phyloP scores from a whole-genome alignment of 345 rosid genomes.

The Fremontodendron californicum region DNA sequence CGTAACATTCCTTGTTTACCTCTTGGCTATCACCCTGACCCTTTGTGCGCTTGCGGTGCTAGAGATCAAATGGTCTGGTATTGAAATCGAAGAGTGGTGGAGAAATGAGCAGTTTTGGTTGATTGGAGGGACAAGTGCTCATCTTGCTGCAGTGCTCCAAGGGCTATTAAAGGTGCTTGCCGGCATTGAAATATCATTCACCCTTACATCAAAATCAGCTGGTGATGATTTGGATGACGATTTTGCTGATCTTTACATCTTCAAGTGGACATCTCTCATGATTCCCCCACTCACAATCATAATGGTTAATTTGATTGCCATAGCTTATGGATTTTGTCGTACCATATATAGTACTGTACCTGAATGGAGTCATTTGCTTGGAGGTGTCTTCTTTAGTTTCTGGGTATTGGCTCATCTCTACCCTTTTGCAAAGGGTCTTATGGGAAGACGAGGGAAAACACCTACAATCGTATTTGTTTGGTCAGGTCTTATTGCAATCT shows the following conservation, averaged over 20 bases:
- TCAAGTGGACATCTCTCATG: constrained; percentile 82
- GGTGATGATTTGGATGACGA: constrained; percentile 66
- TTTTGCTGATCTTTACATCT: constrained; percentile 59
- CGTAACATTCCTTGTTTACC: constrained; percentile 54
- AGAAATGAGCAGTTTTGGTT: constrained; percentile 92
- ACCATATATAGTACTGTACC: constrained; percentile 50
- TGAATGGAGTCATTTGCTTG: constrained; percentile 59
- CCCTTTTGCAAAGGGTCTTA: constrained; percentile 78
- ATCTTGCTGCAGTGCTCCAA: constrained; percentile 76
- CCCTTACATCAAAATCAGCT: constrained; percentile 62
- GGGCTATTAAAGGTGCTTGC: constrained; percentile 75
- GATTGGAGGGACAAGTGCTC: constrained; percentile 87
- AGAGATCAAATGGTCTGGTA: constrained; percentile 80
- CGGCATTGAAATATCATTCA: constrained; percentile 77
- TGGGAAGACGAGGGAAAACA: constrained; percentile 73
- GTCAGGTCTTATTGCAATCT: constrained; percentile 73
- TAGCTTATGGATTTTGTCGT: constrained; percentile 51
- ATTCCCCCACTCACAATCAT: constrained; percentile 74
- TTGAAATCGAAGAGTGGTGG: constrained; percentile 84
- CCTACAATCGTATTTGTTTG: constrained; percentile 70
- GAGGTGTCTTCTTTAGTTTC: constrained; percentile 75
- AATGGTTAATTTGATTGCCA: constrained; percentile 64
- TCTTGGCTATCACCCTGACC: constrained; percentile 53
- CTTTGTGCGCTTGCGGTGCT: constrained; percentile 63
- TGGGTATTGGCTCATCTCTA: constrained; percentile 83